Conservation (phyloP, 1,139 yeast species). For the Lipomyces yarrowii region DNA sequence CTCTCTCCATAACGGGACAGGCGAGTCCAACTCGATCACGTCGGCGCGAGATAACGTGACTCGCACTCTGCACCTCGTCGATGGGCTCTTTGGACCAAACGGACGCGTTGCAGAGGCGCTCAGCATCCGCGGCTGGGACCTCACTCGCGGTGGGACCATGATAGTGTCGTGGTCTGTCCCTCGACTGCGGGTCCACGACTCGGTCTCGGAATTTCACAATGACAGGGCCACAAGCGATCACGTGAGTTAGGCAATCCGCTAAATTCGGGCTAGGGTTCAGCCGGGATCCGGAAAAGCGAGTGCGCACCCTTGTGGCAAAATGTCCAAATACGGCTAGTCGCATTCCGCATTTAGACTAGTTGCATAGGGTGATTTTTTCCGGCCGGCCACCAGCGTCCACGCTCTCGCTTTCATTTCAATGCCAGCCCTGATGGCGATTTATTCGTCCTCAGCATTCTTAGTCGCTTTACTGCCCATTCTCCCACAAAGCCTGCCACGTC, state of each 20-base stretch:
- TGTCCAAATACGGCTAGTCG: neutral
- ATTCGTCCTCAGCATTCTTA: neutral
- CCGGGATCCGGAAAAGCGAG: too few relatives aligned
- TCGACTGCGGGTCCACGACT: constrained; percentile 8
- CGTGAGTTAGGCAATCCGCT: neutral
- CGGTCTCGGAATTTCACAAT: neutral
- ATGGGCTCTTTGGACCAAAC: constrained; percentile 34
- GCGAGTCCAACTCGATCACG: constrained; percentile 10
- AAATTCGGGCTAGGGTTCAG: neutral
- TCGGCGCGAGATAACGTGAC: constrained; percentile 34
- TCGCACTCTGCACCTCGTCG: constrained; percentile 34
- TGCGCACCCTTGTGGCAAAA: too few relatives aligned
- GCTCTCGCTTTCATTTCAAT: neutral
- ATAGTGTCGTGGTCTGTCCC: constrained; percentile 26
- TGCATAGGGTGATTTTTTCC: neutral
- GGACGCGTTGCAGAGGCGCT: constrained; percentile 16
- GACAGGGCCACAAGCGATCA: neutral
- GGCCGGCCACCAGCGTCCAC: neutral
- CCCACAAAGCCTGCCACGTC: neutral
- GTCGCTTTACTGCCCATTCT: neutral
- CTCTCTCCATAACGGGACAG: constrained; percentile 1
- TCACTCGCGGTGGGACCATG: constrained; percentile 26
- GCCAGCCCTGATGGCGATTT: neutral
- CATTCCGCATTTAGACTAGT: neutral
- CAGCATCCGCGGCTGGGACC: constrained; percentile 23